Percentiles rank a stretch among this genome's conserved stretches.
phyloP scores from a whole-genome alignment of 352 stramenopile genomes.

The Pythium myriotylum region DNA sequence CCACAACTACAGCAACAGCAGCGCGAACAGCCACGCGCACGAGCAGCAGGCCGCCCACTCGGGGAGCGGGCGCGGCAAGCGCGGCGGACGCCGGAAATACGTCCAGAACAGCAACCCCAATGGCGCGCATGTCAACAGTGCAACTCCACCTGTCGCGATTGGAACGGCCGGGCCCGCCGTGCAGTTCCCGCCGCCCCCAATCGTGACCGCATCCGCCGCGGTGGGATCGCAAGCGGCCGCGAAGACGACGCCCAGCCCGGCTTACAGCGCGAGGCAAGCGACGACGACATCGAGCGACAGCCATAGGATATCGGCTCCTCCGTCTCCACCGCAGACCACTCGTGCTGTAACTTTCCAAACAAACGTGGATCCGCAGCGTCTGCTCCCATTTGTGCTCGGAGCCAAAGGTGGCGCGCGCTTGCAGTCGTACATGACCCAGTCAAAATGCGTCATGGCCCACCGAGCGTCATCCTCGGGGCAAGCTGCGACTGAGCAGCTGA shows the following conservation, averaged over 20 bases:
- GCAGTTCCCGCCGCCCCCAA: slow-evolving; percentile 21
- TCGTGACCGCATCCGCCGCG: slow-evolving; percentile 9
- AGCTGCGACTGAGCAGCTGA: not conserved
- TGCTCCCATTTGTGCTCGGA: slow-evolving; percentile 57
- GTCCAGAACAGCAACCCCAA: slow-evolving; percentile 4
- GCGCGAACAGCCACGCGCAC: not conserved
- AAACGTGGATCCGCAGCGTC: slow-evolving; percentile 36
- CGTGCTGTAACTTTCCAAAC: slow-evolving; percentile 46
- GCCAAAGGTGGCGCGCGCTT: slow-evolving; percentile 44
- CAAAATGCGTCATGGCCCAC: slow-evolving; percentile 58
- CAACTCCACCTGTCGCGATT: not conserved
- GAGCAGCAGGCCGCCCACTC: not conserved
- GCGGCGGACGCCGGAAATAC: slow-evolving; percentile 20
- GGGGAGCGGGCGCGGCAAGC: slow-evolving; percentile 15
- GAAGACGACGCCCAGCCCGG: slow-evolving; percentile 12
- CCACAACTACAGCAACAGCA: slow-evolving; percentile 9
- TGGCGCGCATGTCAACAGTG: not conserved
- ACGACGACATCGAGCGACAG: not conserved
- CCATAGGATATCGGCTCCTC: not conserved
- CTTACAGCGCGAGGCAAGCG: not conserved
- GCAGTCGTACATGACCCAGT: slow-evolving; percentile 57
- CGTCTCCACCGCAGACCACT: slow-evolving; percentile 9
- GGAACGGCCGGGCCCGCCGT: not conserved
- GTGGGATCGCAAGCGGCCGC: not conserved
- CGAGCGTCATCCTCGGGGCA: slow-evolving; percentile 15